Conservation (phyloP, 306 rosid species). For the Datisca glomerata region DNA sequence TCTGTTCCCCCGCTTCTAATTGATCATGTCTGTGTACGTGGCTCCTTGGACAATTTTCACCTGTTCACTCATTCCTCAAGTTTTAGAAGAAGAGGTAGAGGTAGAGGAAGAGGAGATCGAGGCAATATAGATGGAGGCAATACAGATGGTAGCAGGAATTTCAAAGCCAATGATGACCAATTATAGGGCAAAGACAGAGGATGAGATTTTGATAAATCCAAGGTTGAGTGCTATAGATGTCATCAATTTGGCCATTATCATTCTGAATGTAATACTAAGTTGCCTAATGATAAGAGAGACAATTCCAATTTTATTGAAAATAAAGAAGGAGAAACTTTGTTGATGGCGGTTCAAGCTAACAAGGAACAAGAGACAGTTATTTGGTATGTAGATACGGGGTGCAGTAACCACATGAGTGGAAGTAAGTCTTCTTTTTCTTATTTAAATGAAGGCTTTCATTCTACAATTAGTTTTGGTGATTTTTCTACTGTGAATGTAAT, state of each 20-base stretch:
- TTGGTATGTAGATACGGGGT: background rate
- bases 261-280: background rate
- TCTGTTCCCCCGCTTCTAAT: too few relatives aligned
- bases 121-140: too few relatives aligned
- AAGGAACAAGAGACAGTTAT: background rate
- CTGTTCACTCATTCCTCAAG: too few relatives aligned
- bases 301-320: background rate
- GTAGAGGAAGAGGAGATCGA: background rate
- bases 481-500: background rate
- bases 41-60: too few relatives aligned
- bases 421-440: conserved; percentile 3
- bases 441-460: too few relatives aligned
- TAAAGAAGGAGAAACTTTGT: background rate
- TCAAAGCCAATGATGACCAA: background rate
- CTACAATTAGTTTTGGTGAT: background rate
- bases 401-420: background rate
- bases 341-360: background rate
- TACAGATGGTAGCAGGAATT: background rate
- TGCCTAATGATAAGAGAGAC: background rate
- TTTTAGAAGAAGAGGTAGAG: background rate
- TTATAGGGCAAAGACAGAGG: background rate
- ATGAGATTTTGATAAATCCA: conserved; percentile 4
- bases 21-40: too few relatives aligned
- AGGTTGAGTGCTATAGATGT: conserved; percentile 2
- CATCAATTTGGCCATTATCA: conserved; percentile 3